Evolutionary conservation across 257 asterid genomes (phyloP), one percentile per base, ranked within the genome.

Genomic region (Nicotiana noctiflora): DNA sequence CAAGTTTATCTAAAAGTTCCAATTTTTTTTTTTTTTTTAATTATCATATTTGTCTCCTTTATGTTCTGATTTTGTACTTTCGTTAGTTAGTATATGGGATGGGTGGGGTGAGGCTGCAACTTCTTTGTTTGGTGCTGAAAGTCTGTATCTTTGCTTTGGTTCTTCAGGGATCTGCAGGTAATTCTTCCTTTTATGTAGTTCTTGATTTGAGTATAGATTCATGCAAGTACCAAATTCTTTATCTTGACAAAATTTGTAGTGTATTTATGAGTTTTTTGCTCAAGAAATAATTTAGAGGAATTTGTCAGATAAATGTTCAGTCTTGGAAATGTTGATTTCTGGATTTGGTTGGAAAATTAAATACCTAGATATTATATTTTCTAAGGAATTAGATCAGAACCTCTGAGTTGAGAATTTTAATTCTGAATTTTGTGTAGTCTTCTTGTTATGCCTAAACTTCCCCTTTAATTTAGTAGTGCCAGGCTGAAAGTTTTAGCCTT

Each of bases 101-200:
- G 91, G 93, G 80, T 62, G 83, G 84, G 87, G 79, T 84, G 88
- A 82, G 80, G 90, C 81, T 92, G 85, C 87, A 75, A 86, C 81
- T 85, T 86, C 76, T 86, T 82, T 61, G 87, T 68, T 84, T 89
- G 85, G 77, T 89, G 91, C 82, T 90, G 79, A 67, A 85, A 75
- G 78, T 90, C 59, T 83, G 80, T 86, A 87, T 81, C 79, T 88
- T 91, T 82, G 85, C 86, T 89, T 59, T 81, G 88, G 86, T 79
- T 84, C 87, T 83, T 85, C 91, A 83, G 81, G 95, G 87, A 89
- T 89, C 91, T 90, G 86, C 94, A 82, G 97, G 98, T 93, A 86
- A 85, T 76, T 83, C 15, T 77, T 82, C 79, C 18, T 81, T 31
- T 80, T 79, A n/a, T 83, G 82, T 75, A 70, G 29, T 13, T 80